Evolutionary conservation across 1,139 yeast genomes (phyloP), one percentile per base, ranked within the genome.

Genomic region (Pneumocystis murina): DNA sequence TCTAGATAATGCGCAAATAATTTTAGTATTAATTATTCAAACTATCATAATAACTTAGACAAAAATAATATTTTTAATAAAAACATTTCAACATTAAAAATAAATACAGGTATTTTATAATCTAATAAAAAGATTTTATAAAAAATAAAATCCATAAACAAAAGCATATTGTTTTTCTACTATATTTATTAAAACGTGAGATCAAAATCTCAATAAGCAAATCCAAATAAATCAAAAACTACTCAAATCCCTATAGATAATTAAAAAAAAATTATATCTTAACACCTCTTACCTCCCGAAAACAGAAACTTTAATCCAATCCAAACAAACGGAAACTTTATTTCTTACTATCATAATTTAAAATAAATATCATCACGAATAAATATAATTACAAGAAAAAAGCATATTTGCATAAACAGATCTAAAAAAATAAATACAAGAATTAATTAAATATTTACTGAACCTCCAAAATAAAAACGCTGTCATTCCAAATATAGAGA

Each of bases 381-480:
- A 48, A 24, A 48, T 33, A 33, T 48, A 20, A 24, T 20, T 48
- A 48, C 55, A 48, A 43, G 55, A 43, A 24, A 48, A 48, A 48
- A 48, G 55, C 55, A 48, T 48, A 48, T 30, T 48, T 48, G 33
- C n/a, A 48, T 48, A 48, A 48, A 24, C 55, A 12, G 55, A 48
- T 48, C 55, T 48, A 48, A 48, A 24, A 48, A 48, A 20, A 48
- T 48, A 48, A 48, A 24, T 7, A 10, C 16, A 48, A 48, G 16
- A 6, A 24, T 48, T 24, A 48, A 24, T 48, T 48, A 48, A 48
- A 48, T 24, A 48, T 24, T 24, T 24, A 48, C 16, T 95, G 54
- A 91, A 85, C 78, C 95, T 85, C 97, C 97, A 91, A 82, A 91
- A 85, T 75, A 87, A 80, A 79, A 85, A 90, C 62, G 97, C 88